A percentile compares a stretch with the other conserved stretches of the same genome.
These are phyloP conservation scores for Nemania sp. DNA, from an alignment of 2,329 filamentous ascomycete species.

Conservation along the genomic window DNA sequence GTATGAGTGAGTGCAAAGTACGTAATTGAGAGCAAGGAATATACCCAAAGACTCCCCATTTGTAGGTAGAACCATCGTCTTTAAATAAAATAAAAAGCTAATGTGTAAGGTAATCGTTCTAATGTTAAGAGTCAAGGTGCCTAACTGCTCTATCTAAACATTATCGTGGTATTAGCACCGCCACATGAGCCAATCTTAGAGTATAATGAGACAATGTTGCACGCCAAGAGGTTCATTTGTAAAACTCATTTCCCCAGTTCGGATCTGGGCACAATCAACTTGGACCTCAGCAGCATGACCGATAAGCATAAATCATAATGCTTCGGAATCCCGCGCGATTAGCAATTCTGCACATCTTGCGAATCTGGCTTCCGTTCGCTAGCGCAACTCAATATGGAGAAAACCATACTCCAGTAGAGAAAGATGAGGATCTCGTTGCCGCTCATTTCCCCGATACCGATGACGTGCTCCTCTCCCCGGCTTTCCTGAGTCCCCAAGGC, in stretches of 20 bases:
- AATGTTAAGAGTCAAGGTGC: too few species aligned
- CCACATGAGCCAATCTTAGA: conserved; percentile 10
- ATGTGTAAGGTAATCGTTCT: too few species aligned
- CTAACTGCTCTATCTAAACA: conserved; percentile 8
- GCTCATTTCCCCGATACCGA: conserved; percentile 49
- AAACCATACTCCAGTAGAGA: conserved; percentile 45
- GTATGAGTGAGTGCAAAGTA: too few species aligned
- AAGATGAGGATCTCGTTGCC: conserved; percentile 48
- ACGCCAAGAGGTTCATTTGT: neutral
- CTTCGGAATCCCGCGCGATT: conserved; percentile 18
- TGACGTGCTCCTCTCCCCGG: conserved; percentile 48
- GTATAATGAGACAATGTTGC: neutral
- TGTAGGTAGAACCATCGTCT: too few species aligned
- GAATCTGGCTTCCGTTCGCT: conserved; percentile 20
- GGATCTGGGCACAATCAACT: neutral
- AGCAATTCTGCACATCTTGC: conserved; percentile 12
- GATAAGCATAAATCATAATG: conserved; percentile 14
- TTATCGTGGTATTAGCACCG: conserved; percentile 9
- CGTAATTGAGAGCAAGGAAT: too few species aligned
- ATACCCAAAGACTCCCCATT: too few species aligned
- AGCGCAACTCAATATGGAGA: conserved; percentile 45
- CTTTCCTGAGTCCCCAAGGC: conserved; percentile 45
- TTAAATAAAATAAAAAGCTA: too few species aligned
- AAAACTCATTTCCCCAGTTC: neutral
- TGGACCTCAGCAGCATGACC: neutral